These are phyloP conservation scores for Pyronema domesticum DNA, from an alignment of 495 filamentous ascomycete genomes.

Conservation along the genomic window DNA sequence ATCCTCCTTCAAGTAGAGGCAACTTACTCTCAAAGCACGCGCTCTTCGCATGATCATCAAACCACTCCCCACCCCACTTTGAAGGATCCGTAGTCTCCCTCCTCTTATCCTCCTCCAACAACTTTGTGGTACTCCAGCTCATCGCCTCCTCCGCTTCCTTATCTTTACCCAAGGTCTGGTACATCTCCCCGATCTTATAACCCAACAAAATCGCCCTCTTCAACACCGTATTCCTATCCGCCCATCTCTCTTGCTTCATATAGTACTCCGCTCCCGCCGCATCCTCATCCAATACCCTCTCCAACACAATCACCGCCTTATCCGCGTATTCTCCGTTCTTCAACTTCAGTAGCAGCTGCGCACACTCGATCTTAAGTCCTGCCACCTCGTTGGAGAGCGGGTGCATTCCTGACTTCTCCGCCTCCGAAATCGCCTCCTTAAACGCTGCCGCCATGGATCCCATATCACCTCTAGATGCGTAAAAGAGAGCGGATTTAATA, in stretches of 20 bases:
- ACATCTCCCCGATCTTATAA: slow-evolving; percentile 69
- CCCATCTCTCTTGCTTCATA: slow-evolving; percentile 22
- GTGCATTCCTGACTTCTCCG: slow-evolving; percentile 56
- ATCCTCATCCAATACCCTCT: slow-evolving; percentile 42
- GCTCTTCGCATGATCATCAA: slow-evolving; percentile 16
- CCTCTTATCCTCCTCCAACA: slow-evolving; percentile 51
- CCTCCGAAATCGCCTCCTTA: slow-evolving; percentile 50
- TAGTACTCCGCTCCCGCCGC: slow-evolving; percentile 32
- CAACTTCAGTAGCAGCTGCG: slow-evolving; percentile 57
- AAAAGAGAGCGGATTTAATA: slow-evolving; percentile 74
- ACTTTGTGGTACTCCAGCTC: slow-evolving; percentile 67
- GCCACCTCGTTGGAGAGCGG: slow-evolving; percentile 77
- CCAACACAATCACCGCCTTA: slow-evolving; percentile 54
- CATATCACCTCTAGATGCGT: slow-evolving; percentile 57
- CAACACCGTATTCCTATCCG: slow-evolving; percentile 46
- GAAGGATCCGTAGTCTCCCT: slow-evolving; percentile 48
- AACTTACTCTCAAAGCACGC: slow-evolving; percentile 1
- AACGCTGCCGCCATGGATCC: slow-evolving; percentile 64
- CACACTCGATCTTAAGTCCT: slow-evolving; percentile 69
- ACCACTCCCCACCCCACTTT: slow-evolving; percentile 42
- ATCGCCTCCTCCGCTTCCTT: slow-evolving; percentile 55
- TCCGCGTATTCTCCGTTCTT: slow-evolving; percentile 25
- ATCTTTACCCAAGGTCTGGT: slow-evolving; percentile 40
- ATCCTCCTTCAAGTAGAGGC: slow-evolving; percentile 1
- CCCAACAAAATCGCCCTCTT: slow-evolving; percentile 53